phyloP scores from a whole-genome alignment of 1,284 basidiomycete species.

The Flammula alnicola region DNA sequence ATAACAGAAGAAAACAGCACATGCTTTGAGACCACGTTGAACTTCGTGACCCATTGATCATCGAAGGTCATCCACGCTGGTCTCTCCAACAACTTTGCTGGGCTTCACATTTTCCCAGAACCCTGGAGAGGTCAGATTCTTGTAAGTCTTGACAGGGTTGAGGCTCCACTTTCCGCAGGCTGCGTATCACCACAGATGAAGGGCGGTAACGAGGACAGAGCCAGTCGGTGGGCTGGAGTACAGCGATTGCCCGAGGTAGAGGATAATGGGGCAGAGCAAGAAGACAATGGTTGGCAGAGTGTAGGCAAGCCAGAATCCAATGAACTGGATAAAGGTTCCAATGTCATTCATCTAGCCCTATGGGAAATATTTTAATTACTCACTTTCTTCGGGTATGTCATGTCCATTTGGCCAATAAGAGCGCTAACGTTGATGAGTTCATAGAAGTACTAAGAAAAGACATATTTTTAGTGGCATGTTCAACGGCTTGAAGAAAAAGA shows the following conservation, averaged over 20 bases:
- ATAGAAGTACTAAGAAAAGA: slow-evolving; percentile 65
- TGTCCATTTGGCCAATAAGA: slow-evolving; percentile 70
- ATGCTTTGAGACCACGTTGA: slow-evolving; percentile 82
- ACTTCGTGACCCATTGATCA: slow-evolving; percentile 85
- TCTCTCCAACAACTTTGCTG: slow-evolving; percentile 46
- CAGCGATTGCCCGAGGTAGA: slow-evolving; percentile 74
- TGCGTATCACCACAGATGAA: slow-evolving; percentile 57
- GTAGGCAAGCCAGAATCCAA: slow-evolving; percentile 76
- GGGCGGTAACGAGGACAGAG: slow-evolving; percentile 66
- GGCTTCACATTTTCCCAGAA: slow-evolving; percentile 87
- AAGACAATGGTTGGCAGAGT: slow-evolving; percentile 73
- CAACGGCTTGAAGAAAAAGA: not conserved
- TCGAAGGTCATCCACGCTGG: slow-evolving; percentile 78
- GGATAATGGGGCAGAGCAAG: slow-evolving; percentile 72
- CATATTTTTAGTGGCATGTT: not conserved
- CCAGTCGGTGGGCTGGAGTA: slow-evolving; percentile 72
- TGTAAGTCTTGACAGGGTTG: slow-evolving; percentile 55
- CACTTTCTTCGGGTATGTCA: slow-evolving; percentile 78
- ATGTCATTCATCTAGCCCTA: not conserved
- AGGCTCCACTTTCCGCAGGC: slow-evolving; percentile 58
- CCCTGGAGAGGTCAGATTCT: slow-evolving; percentile 57
- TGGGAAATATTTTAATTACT: slow-evolving; percentile 7
- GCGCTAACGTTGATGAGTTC: slow-evolving; percentile 82
- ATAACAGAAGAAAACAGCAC: slow-evolving; percentile 80
- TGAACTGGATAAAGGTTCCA: slow-evolving; percentile 43